Base-by-base conservation (phyloP, 2,329 filamentous ascomycete species). In the Colletotrichum viniferum region DNA sequence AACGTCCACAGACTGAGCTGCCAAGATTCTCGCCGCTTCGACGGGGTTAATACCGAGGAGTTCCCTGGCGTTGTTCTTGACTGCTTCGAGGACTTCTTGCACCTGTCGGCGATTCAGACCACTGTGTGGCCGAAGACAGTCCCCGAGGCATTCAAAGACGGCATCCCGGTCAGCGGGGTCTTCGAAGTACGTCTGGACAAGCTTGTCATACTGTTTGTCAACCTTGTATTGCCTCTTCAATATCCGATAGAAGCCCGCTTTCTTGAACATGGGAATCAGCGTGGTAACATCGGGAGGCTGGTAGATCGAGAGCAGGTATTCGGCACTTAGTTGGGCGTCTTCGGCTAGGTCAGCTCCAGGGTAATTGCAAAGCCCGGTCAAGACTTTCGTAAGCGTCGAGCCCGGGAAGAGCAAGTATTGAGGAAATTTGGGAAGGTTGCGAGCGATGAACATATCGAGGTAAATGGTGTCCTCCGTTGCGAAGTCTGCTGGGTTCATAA, bases 401-500 rank as follows among this genome's bases (percentile, higher is more conserved):
- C 96, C 97, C 0, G 96, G 94, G 62, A 99, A 91, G 13, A 98
- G 90, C 66, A 99, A 93, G 81, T 98, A 98, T 82, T 98, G 96
- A 1, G 96, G 96, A 81, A 98, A 99, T 83, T 99, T 99, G 5
- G 97, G 95, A 65, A 99, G 86, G 82, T 98, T 99, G 71, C 97
- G 92, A 21, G 97, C 96, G 81, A 99, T 94, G 81, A 99, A 99
- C 96, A 99, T 99, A 84, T 99, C 96, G 60, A 99, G 90, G 83
- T 98, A 99, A 71, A 99, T 95, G 14, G 94, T 96, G 81, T 98
- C 96, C 76, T 94, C 92, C 0, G 92, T 85, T 1, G 92, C 90
- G 83, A 98, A 98, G 62, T 94, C 92, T 5, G 90, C 87, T 1
- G 92, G 86, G 65, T 93, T 94, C 95, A 99, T 98, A 32, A 98